These are phyloP conservation scores for Dentipellis fragilis DNA, from an alignment of 768 basidiomycete species.

Conservation along the genomic window DNA sequence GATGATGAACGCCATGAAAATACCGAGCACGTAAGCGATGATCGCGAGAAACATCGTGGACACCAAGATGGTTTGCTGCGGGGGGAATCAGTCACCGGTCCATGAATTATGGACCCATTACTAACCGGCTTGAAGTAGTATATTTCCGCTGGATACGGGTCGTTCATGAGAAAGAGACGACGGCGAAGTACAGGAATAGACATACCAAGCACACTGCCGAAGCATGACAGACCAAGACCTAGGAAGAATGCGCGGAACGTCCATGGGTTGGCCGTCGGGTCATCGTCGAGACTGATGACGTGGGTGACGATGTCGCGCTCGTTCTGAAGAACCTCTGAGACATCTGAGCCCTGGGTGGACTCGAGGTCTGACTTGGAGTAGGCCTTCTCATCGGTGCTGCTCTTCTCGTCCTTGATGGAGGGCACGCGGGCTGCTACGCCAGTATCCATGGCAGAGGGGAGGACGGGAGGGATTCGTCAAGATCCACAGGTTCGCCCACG, in stretches of 20 bases:
- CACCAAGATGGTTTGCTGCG: constrained; percentile 40
- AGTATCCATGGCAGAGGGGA: neutral
- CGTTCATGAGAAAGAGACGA: neutral
- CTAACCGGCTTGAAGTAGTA: constrained; percentile 52
- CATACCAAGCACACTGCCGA: constrained; percentile 41
- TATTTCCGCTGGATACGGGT: constrained; percentile 33
- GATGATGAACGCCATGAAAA: constrained; percentile 33
- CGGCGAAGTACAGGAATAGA: neutral
- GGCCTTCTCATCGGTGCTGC: constrained; percentile 21
- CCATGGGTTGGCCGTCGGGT: constrained; percentile 35
- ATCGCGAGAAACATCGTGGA: constrained; percentile 46
- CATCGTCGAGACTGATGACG: constrained; percentile 36
- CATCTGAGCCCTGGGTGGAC: constrained; percentile 18
- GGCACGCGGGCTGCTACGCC: neutral
- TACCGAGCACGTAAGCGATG: constrained; percentile 40
- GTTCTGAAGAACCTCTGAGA: constrained; percentile 27
- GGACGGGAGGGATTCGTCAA: neutral
- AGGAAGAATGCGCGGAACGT: constrained; percentile 37
- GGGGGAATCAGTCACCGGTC: neutral
- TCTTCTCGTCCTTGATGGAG: constrained; percentile 2
- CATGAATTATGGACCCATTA: neutral
- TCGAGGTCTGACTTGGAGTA: constrained; percentile 27
- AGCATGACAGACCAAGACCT: constrained; percentile 35
- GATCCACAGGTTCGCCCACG: neutral
- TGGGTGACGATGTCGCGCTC: constrained; percentile 39